Evolutionary conservation across 2,329 filamentous ascomycete genomes (phyloP).

Genomic region (Cordyceps cicadae): DNA sequence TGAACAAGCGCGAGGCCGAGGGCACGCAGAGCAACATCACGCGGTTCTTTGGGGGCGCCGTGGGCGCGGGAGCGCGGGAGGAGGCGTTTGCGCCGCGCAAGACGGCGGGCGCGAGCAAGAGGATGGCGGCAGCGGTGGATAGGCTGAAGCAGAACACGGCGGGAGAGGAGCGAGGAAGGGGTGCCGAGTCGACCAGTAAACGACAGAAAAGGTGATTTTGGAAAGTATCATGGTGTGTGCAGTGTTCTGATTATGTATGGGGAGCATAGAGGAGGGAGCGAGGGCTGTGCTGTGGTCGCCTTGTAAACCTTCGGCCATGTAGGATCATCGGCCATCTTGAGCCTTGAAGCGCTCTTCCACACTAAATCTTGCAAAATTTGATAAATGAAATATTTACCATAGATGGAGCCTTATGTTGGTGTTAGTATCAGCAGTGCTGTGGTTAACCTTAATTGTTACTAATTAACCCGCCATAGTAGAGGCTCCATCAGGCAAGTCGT

Average conservation of each 20-base stretch:
- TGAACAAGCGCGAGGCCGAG: conserved; percentile 81
- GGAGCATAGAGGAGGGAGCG: no score
- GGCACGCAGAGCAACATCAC: conserved; percentile 96
- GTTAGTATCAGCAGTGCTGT: no score
- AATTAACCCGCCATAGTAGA: no score
- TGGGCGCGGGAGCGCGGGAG: conserved; percentile 53
- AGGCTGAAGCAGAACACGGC: conserved; percentile 44
- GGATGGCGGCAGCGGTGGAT: conserved; percentile 68
- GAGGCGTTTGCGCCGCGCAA: conserved; percentile 65
- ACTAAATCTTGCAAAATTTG: no score
- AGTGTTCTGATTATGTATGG: neutral
- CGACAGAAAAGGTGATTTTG: neutral
- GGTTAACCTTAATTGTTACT: no score
- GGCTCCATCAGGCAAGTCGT: neutral
- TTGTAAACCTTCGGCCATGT: no score
- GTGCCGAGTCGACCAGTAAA: neutral
- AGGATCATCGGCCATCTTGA: no score
- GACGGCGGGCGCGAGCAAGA: conserved; percentile 55
- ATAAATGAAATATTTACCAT: no score
- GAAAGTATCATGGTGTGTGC: neutral
- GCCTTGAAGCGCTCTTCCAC: no score
- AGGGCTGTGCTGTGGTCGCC: no score
- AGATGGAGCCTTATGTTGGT: no score
- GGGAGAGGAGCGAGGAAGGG: neutral
- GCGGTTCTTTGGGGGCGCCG: conserved; percentile 71